Conservation (phyloP, 202 grass and related monocot species). For the Dendrocalamus latiflorus region DNA sequence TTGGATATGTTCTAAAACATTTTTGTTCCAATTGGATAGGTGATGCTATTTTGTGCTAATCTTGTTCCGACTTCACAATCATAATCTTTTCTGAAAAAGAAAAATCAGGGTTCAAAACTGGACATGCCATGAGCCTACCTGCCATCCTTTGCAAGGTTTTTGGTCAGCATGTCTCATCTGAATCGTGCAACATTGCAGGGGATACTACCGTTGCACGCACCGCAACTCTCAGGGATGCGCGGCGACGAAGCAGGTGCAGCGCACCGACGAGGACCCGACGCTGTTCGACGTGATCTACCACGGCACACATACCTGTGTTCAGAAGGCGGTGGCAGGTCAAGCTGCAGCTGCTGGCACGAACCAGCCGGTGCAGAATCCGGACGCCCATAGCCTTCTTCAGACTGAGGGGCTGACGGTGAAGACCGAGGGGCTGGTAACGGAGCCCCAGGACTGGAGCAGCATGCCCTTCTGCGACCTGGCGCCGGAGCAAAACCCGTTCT, state of each 20-base stretch:
- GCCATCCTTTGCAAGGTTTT: not conserved
- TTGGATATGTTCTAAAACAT: not conserved
- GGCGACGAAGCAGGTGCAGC: too few relatives aligned
- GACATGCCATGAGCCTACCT: too few relatives aligned
- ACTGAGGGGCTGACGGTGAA: constrained; percentile 44
- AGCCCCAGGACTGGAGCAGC: not conserved
- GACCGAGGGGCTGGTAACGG: too few relatives aligned
- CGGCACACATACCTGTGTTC: too few relatives aligned
- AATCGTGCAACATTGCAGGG: constrained; percentile 31
- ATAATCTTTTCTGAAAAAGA: not conserved
- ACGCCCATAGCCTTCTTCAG: constrained; percentile 7
- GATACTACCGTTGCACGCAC: constrained; percentile 80
- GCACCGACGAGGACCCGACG: too few relatives aligned
- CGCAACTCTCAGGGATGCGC: constrained; percentile 51
- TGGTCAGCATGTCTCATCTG: not conserved
- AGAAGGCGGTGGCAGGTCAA: too few relatives aligned
- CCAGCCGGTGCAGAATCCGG: too few relatives aligned
- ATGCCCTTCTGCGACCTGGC: constrained; percentile 16
- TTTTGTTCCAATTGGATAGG: not conserved
- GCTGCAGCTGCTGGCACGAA: too few relatives aligned
- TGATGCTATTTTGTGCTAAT: not conserved
- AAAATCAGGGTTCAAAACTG: not conserved
- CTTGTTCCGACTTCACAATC: not conserved
- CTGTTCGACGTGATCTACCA: too few relatives aligned
- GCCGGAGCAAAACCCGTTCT: constrained; percentile 26